Conservation (phyloP, 164 flowering plant genomes). For the Taxillus chinensis region DNA sequence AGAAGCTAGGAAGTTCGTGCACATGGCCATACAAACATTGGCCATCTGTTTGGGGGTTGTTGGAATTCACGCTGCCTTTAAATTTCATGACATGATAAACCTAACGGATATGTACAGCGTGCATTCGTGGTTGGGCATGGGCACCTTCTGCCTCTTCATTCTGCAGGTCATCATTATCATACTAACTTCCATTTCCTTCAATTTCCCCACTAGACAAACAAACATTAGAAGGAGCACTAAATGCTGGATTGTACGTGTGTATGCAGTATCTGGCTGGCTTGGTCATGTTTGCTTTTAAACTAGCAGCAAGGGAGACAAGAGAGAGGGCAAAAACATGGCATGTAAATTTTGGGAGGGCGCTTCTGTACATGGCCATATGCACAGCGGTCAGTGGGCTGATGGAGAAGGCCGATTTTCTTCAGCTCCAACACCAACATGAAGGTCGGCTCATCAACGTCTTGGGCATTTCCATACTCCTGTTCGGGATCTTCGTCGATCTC, state of each 20-base stretch:
- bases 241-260: not conserved
- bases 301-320: constrained; percentile 24
- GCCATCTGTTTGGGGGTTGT: constrained; percentile 49
- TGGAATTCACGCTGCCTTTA: constrained; percentile 51
- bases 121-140: constrained; percentile 77
- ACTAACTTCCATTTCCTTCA: too few species aligned
- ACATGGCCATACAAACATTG: constrained; percentile 30
- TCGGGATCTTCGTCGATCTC: constrained; percentile 35
- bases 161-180: constrained; percentile 36
- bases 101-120: constrained; percentile 28
- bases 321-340: constrained; percentile 57
- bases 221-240: too few species aligned
- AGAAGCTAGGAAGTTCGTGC: constrained; percentile 24
- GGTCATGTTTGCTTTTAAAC: constrained; percentile 42
- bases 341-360: constrained; percentile 32
- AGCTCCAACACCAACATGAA: constrained; percentile 20
- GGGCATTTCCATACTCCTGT: constrained; percentile 50
- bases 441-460: constrained; percentile 53
- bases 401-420: constrained; percentile 16
- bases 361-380: constrained; percentile 40
- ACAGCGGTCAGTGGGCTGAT: constrained; percentile 42
- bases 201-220: too few species aligned
- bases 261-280: constrained; percentile 46
- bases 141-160: constrained; percentile 48
- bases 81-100: constrained; percentile 34